Evolutionary conservation across 2,329 filamentous ascomycete genomes (phyloP).

Genomic region (Alternaria ethzedia): DNA sequence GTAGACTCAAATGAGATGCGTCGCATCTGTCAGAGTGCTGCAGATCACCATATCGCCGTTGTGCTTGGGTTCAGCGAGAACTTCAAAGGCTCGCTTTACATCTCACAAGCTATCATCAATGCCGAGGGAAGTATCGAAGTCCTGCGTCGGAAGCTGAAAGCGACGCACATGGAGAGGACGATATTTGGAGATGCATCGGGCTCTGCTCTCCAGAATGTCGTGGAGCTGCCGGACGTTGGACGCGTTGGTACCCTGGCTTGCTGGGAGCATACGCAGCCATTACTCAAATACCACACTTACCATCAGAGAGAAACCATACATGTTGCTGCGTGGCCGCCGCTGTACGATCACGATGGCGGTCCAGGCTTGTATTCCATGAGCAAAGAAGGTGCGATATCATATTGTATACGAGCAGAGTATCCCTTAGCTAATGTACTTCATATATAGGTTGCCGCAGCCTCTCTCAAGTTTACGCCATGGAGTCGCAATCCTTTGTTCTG

Average conservation of each 20-base stretch:
- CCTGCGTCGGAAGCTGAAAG: constrained; percentile 52
- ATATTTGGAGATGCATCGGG: constrained; percentile 51
- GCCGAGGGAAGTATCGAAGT: constrained; percentile 44
- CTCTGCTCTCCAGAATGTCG: constrained; percentile 44
- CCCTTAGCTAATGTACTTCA: not conserved
- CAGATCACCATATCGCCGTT: constrained; percentile 43
- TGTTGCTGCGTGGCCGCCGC: constrained; percentile 50
- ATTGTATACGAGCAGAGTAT: not conserved
- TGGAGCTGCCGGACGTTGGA: constrained; percentile 37
- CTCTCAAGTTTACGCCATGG: constrained; percentile 63
- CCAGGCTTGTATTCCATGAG: constrained; percentile 48
- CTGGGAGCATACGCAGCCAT: constrained; percentile 53
- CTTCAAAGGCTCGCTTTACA: constrained; percentile 48
- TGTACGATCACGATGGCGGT: constrained; percentile 38
- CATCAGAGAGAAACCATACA: constrained; percentile 50
- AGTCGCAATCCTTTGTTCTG: constrained; percentile 62
- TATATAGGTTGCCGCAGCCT: constrained; percentile 31
- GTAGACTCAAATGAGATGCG: constrained; percentile 53
- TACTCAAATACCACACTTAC: constrained; percentile 52
- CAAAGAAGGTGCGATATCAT: constrained; percentile 36
- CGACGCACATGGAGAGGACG: constrained; percentile 54
- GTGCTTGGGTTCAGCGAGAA: constrained; percentile 51
- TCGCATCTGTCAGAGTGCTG: constrained; percentile 48
- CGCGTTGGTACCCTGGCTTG: constrained; percentile 43
- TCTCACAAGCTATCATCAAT: constrained; percentile 49